These are phyloP conservation scores for Eutypa lata DNA, from an alignment of 2,329 filamentous ascomycete species.

Conservation along the genomic window DNA sequence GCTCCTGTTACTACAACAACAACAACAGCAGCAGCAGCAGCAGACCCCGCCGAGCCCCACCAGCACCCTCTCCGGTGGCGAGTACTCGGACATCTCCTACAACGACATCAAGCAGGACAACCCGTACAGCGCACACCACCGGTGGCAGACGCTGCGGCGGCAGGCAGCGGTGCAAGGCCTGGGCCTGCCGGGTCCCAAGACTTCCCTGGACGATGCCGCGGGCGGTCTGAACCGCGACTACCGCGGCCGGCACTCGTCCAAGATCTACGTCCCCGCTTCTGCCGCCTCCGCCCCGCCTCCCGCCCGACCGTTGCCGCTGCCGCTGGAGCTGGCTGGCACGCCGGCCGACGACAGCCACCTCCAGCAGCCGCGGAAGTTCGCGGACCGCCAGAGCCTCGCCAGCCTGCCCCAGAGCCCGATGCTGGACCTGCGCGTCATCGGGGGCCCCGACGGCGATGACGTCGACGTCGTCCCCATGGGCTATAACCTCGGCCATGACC, in stretches of 20 bases:
- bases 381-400: constrained; percentile 30
- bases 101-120: constrained; percentile 25
- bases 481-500: constrained; percentile 57
- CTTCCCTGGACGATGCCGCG: neutral
- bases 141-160: constrained; percentile 17
- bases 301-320: neutral
- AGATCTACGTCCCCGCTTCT: neutral
- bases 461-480: constrained; percentile 54
- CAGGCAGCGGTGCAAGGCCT: constrained; percentile 10
- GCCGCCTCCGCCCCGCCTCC: neutral
- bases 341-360: too few species aligned
- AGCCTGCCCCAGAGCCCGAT: constrained; percentile 52
- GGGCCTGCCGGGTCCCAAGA: constrained; percentile 10
- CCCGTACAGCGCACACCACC: constrained; percentile 21
- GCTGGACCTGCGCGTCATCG: constrained; percentile 42
- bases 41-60: constrained; percentile 22
- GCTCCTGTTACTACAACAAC: neutral
- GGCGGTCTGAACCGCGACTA: neutral
- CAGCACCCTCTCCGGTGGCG: constrained; percentile 24
- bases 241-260: neutral
- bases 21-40: neutral
- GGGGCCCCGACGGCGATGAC: constrained; percentile 32
- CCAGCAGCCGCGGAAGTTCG: constrained; percentile 20
- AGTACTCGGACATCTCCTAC: constrained; percentile 25
- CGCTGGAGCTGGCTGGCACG: too few species aligned